Conservation (phyloP, 805 yeast genomes). For the Cephaloascus albidus region DNA sequence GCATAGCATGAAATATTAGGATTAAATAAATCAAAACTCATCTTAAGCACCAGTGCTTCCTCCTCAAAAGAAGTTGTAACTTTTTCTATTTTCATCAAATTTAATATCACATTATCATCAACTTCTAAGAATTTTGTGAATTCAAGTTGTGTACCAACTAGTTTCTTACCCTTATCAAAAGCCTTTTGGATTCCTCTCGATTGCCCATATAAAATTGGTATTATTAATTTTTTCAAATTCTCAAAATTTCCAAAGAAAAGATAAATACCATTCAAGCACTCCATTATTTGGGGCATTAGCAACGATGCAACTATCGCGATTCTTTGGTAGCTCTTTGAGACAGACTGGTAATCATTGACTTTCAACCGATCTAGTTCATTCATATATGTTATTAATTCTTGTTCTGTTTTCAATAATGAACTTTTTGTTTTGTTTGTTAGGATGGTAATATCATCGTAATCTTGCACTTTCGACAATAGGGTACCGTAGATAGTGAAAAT, state of each 20-base stretch:
- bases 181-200: conserved; percentile 17
- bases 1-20: conserved; percentile 26
- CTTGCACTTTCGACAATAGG: conserved; percentile 24
- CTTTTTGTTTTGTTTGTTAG: conserved; percentile 16
- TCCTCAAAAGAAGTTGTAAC: conserved; percentile 26
- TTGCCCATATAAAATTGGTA: conserved; percentile 24
- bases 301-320: conserved; percentile 1
- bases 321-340: background rate
- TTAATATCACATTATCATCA: conserved; percentile 14
- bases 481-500: conserved; percentile 28
- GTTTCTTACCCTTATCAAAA: conserved; percentile 15
- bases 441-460: conserved; percentile 29
- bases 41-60: conserved; percentile 18
- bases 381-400: conserved; percentile 19
- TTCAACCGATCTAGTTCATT: background rate
- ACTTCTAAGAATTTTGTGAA: conserved; percentile 10
- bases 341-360: background rate
- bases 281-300: conserved; percentile 5
- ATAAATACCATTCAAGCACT: conserved; percentile 23
- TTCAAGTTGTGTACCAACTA: conserved; percentile 19
- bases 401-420: conserved; percentile 16
- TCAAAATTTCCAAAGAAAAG: conserved; percentile 26
- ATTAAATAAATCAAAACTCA: conserved; percentile 21
- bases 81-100: conserved; percentile 24
- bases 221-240: conserved; percentile 24